A percentile compares a stretch with the other conserved stretches of the same genome.
Evolutionary conservation across 2,329 filamentous ascomycete species (phyloP).

Genomic region (Phyllosticta citriasiana): DNA sequence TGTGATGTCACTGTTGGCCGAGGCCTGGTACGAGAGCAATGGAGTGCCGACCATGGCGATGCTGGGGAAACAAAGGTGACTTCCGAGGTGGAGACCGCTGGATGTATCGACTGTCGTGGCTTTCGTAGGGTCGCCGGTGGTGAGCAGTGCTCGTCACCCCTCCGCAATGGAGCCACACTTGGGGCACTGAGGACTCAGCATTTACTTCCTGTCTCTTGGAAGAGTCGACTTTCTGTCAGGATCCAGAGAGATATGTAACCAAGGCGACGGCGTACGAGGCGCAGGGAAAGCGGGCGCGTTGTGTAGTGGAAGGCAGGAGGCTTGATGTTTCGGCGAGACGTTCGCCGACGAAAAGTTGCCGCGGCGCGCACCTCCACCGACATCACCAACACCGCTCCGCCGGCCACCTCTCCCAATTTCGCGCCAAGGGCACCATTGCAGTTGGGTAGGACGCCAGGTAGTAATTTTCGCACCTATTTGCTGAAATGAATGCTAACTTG

Average conservation of each 20-base stretch:
- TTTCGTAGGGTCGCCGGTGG: neutral
- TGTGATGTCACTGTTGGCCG: constrained; percentile 6
- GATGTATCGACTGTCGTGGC: neutral
- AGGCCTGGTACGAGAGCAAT: neutral
- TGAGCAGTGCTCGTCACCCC: neutral
- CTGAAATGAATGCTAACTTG: neutral
- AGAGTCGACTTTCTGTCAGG: neutral
- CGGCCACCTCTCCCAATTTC: neutral
- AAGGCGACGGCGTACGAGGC: too few relatives aligned
- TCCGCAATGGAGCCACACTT: neutral
- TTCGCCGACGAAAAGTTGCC: constrained; percentile 10
- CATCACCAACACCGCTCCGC: constrained; percentile 1
- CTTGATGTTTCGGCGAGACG: neutral
- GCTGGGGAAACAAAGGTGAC: constrained; percentile 1
- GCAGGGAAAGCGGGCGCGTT: too few relatives aligned
- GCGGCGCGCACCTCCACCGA: constrained; percentile 7
- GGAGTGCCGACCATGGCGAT: constrained; percentile 13
- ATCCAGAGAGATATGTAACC: neutral
- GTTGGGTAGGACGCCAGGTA: neutral
- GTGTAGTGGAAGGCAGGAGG: neutral
- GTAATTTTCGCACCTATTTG: neutral
- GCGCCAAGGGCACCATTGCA: neutral
- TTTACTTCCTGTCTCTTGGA: neutral
- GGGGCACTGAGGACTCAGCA: neutral
- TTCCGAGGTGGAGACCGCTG: neutral